Conservation (phyloP, 257 asterid genomes). For the Fraxinus americana region DNA sequence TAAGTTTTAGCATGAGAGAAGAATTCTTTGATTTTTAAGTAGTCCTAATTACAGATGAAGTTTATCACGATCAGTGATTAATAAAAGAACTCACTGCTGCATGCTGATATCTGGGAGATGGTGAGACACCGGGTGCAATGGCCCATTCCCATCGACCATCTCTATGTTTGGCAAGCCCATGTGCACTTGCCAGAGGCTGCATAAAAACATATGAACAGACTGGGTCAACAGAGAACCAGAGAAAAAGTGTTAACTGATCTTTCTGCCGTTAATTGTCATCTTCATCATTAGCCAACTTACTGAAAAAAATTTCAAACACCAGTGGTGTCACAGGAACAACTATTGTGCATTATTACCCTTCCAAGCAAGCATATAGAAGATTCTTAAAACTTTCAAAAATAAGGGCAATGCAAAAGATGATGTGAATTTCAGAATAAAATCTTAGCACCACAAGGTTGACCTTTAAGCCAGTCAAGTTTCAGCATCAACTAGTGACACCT, state of each 20-base stretch:
- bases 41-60: constrained; percentile 15
- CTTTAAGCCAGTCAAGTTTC: background rate
- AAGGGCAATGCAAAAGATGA: background rate
- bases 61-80: constrained; percentile 1
- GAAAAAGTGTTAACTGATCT: background rate
- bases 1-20: constrained; percentile 2
- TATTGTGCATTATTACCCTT: background rate
- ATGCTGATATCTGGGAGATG: constrained; percentile 96
- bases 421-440: background rate
- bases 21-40: background rate
- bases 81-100: constrained; percentile 72
- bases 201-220: constrained; percentile 21
- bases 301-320: background rate
- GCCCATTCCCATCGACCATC: constrained; percentile 99
- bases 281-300: background rate
- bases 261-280: background rate
- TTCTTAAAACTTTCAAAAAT: background rate
- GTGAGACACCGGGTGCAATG: constrained; percentile 99
- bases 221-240: constrained; percentile 4
- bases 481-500: background rate
- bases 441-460: background rate
- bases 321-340: background rate
- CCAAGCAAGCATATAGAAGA: background rate
- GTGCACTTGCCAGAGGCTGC: constrained; percentile 97
- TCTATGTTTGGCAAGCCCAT: constrained; percentile 98